Conservation (phyloP, 2,329 filamentous ascomycete species). For the Phyllosticta citribraziliensis region DNA sequence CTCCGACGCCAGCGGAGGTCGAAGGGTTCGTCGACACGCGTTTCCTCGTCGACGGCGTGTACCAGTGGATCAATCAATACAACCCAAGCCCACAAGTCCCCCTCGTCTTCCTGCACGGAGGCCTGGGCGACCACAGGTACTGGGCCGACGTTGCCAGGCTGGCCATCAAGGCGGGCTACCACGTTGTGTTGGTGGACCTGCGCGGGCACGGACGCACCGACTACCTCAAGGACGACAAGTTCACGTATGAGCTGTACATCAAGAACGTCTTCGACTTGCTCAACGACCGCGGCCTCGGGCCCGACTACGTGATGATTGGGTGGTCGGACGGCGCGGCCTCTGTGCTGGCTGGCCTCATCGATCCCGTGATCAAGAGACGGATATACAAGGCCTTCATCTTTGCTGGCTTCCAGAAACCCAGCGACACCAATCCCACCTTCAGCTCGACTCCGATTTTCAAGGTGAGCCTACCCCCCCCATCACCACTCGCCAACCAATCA, state of each 20-base stretch:
- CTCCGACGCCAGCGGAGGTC: constrained; percentile 30
- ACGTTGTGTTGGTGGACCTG: constrained; percentile 33
- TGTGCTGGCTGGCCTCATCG: constrained; percentile 28
- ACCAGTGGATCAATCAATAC: constrained; percentile 36
- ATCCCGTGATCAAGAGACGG: constrained; percentile 20
- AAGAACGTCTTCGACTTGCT: constrained; percentile 27
- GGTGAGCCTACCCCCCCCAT: neutral
- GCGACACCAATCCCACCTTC: constrained; percentile 30
- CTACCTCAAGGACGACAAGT: constrained; percentile 25
- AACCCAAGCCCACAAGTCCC: constrained; percentile 26
- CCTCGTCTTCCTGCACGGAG: constrained; percentile 33
- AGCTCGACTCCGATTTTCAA: constrained; percentile 23
- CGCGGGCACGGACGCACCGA: constrained; percentile 35
- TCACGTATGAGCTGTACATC: constrained; percentile 32
- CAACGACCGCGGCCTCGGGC: constrained; percentile 18
- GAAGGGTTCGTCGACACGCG: constrained; percentile 22
- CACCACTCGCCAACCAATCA: neutral
- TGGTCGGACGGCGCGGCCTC: constrained; percentile 36
- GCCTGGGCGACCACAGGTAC: constrained; percentile 35
- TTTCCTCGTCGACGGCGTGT: constrained; percentile 27
- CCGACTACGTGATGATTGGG: constrained; percentile 27
- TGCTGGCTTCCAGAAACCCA: constrained; percentile 23
- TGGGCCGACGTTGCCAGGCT: constrained; percentile 31
- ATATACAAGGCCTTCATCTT: constrained; percentile 35
- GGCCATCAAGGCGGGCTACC: constrained; percentile 22